Conservation (phyloP, 1,284 basidiomycete species). For the Omphalotus olearius region DNA sequence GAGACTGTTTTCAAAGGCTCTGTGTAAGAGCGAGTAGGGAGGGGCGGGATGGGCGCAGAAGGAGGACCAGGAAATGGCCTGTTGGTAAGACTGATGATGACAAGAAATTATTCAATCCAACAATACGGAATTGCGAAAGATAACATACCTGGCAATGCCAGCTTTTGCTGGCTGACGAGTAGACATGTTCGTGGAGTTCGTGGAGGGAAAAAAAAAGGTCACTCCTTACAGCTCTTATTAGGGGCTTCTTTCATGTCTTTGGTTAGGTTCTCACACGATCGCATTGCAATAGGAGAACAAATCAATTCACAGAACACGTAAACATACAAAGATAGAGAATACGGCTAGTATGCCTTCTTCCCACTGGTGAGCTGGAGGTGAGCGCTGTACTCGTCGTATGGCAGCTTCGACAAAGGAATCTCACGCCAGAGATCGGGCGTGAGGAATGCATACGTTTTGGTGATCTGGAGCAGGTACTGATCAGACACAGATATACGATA, state of each 20-base stretch:
- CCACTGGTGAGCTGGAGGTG: constrained; percentile 81
- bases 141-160: constrained; percentile 1
- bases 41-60: constrained; percentile 8
- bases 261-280: background rate
- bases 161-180: constrained; percentile 5
- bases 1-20: constrained; percentile 3
- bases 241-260: background rate
- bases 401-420: constrained; percentile 85
- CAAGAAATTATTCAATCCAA: too few relatives aligned
- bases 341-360: constrained; percentile 76
- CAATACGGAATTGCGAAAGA: background rate
- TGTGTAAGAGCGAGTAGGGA: constrained; percentile 5
- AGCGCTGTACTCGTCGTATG: constrained; percentile 92
- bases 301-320: constrained; percentile 15
- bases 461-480: constrained; percentile 55
- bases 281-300: background rate
- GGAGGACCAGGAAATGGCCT: constrained; percentile 10
- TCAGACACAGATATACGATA: background rate
- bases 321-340: constrained; percentile 14
- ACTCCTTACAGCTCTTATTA: background rate
- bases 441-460: constrained; percentile 96
- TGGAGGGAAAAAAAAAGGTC: background rate
- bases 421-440: constrained; percentile 98
- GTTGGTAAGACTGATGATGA: background rate
- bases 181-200: constrained; percentile 9